Percentiles rank a stretch among this genome's conserved stretches.
Conservation (phyloP, 148 eudicot species). For the Pharnaceum exiguum region DNA sequence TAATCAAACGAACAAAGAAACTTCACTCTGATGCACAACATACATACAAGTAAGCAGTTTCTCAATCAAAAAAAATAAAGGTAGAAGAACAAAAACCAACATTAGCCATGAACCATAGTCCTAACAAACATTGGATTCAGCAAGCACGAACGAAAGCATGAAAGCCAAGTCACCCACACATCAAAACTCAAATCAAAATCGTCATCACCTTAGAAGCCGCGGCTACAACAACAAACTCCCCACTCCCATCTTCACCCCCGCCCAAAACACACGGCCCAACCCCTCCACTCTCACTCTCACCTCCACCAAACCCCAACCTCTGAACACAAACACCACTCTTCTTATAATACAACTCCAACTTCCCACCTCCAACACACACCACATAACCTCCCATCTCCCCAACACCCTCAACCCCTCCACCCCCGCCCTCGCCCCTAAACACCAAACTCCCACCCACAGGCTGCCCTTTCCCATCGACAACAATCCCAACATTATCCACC, state of each 20-base stretch:
- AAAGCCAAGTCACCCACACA: background rate
- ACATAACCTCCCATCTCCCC: conserved; percentile 63
- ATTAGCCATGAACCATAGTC: too few species aligned
- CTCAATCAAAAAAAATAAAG: too few species aligned
- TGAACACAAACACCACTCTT: conserved; percentile 68
- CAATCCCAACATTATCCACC: conserved; percentile 84
- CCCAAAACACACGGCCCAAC: conserved; percentile 47
- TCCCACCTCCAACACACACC: conserved; percentile 47
- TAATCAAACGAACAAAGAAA: too few species aligned
- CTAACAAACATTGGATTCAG: too few species aligned
- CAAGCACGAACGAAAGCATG: too few species aligned
- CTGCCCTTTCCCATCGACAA: conserved; percentile 67
- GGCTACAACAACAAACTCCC: conserved; percentile 56
- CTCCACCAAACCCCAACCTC: conserved; percentile 43
- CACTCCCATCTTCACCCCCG: conserved; percentile 51
- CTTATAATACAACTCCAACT: conserved; percentile 78
- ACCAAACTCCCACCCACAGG: conserved; percentile 96
- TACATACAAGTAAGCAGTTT: too few species aligned
- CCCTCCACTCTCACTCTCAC: conserved; percentile 31
- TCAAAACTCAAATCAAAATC: background rate
- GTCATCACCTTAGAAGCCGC: conserved; percentile 65
- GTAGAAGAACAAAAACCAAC: too few species aligned
- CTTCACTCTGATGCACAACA: too few species aligned
- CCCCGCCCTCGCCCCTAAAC: conserved; percentile 61
- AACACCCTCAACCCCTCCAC: too few species aligned